Evolutionary conservation across 2,329 filamentous ascomycete genomes (phyloP).

Genomic region (Alternaria tenuissima): DNA sequence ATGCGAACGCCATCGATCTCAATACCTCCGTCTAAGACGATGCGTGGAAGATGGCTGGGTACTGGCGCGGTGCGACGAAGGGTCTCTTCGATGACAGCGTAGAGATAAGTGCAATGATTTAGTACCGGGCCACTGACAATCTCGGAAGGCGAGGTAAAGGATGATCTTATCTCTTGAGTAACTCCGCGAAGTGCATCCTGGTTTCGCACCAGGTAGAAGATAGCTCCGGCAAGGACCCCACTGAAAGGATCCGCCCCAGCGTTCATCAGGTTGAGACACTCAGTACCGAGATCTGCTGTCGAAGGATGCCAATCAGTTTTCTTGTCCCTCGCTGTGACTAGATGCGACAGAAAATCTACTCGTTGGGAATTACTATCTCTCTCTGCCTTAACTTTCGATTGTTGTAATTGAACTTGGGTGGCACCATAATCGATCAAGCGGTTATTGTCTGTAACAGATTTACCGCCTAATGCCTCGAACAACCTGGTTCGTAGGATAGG

Average conservation of each 20-base stretch:
- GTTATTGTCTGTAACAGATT: constrained; percentile 35
- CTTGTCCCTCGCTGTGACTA: constrained; percentile 52
- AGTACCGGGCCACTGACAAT: constrained; percentile 33
- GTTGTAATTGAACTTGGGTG: constrained; percentile 18
- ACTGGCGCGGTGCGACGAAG: constrained; percentile 41
- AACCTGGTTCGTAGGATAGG: constrained; percentile 29
- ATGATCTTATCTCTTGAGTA: constrained; percentile 34
- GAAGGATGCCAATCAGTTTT: constrained; percentile 50
- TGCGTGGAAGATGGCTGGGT: constrained; percentile 36
- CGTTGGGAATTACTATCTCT: constrained; percentile 20
- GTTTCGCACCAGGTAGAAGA: constrained; percentile 54
- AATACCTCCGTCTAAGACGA: constrained; percentile 36
- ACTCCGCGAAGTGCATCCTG: constrained; percentile 30
- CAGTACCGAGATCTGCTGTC: constrained; percentile 53
- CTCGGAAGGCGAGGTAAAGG: constrained; percentile 23
- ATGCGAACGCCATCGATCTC: constrained; percentile 30
- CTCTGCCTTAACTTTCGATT: constrained; percentile 4
- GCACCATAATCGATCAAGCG: constrained; percentile 31
- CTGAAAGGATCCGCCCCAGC: constrained; percentile 54
- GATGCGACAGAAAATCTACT: constrained; percentile 54
- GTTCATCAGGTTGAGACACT: constrained; percentile 56
- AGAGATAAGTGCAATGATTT: constrained; percentile 37
- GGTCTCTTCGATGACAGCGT: constrained; percentile 45
- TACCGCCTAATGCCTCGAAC: constrained; percentile 30
- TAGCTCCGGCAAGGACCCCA: constrained; percentile 37